Base-by-base conservation (phyloP, 2,329 filamentous ascomycete species). In the Macroventuria anomochaeta region DNA sequence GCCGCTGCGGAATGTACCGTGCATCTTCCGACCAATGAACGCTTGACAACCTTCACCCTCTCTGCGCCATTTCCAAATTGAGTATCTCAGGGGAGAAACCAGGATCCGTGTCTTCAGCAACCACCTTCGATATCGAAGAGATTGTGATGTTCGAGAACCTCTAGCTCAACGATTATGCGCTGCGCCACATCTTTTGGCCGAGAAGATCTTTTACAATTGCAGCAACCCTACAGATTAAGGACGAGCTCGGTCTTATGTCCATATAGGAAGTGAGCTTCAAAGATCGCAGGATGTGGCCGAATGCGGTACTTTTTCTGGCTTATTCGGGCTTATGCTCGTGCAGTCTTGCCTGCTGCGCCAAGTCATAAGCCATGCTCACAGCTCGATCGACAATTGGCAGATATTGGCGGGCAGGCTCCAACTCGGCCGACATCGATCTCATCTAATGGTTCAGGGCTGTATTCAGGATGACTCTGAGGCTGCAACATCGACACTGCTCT, bases 1-100 rank as follows among this genome's bases (percentile, higher is more conserved):
- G 39, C 37, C 51, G 34, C 39, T 17, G 50, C 50, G 53, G 57
- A 23, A 48, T 26, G 25, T 59, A 12, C 55, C 47, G 42, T 39
- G 38, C 23, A 42, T 25, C 15, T 33, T 44, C 52, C 40, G 31
- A 39, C 48, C 47, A 55, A 49, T 47, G 6, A 26, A 49, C 42
- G 25, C 25, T 28, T 11, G 33, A 4, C 12, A 3, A 17, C 36
- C 28, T 38, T 23, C 41, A n/a, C 18, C 28, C 39, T 25, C 34
- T 31, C 18, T 33, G 53, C 38, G 29, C 48, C 12, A 52, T 40
- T 33, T 38, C 46, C 47, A 25, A 20, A 40, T 37, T 13, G 33
- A 28, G 39, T 26, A 34, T 25, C n/a, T 57, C 41, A 58, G 50
- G 46, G 31, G 46, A 37, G 41, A 18, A n/a, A 13, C 1, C 37